Evolutionary conservation across 176 grass and related monocot genomes (phyloP).

Genomic region (Cenchrus americanus): DNA sequence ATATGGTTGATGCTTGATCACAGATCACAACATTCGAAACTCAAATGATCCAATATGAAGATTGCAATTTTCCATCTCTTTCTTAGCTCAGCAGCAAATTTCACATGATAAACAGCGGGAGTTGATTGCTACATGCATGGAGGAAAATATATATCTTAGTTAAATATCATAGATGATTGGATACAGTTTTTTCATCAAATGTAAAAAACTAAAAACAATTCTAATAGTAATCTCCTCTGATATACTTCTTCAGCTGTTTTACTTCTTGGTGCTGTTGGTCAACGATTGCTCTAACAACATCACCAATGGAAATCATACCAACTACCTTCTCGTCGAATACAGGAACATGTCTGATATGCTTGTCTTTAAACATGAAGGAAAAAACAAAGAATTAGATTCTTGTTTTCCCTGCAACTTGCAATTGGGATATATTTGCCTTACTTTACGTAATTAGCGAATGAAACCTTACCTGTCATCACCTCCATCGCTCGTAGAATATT

Average conservation of each 20-base stretch:
- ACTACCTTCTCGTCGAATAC: constrained; percentile 84
- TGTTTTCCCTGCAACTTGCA: not conserved
- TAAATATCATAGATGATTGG: not conserved
- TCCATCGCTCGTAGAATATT: constrained; percentile 90
- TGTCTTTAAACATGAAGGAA: constrained; percentile 48
- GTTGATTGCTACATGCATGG: not conserved
- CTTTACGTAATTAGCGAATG: constrained; percentile 7
- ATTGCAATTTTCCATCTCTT: not conserved
- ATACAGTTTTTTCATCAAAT: not conserved
- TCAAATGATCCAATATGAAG: not conserved
- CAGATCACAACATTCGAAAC: not conserved
- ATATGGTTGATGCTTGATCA: not conserved
- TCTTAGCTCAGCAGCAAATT: not conserved
- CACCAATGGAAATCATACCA: constrained; percentile 80
- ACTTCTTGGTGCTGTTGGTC: constrained; percentile 89
- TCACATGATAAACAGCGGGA: not conserved
- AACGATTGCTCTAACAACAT: constrained; percentile 78
- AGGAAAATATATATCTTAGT: not conserved
- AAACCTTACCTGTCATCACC: constrained; percentile 72
- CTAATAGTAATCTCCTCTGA: constrained; percentile 88
- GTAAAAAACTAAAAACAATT: not conserved
- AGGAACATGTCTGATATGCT: constrained; percentile 81
- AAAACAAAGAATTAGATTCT: not conserved
- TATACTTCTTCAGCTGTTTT: constrained; percentile 73
- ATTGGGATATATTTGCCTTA: not conserved